These are phyloP conservation scores for Kwoniella sp. DNA, from an alignment of 768 basidiomycete genomes.

Conservation along the genomic window DNA sequence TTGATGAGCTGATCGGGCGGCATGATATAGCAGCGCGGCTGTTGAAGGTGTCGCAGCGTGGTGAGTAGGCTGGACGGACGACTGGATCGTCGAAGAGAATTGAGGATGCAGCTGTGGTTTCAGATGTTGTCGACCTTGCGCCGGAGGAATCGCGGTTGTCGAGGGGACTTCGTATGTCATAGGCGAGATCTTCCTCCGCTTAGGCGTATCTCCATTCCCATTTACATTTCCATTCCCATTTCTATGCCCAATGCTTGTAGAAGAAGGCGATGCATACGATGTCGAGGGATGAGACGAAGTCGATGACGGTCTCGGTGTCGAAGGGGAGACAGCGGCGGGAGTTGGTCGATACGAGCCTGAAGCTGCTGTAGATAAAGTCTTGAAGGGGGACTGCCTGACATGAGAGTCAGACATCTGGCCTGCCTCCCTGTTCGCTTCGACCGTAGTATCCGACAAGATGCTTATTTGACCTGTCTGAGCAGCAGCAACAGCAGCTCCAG, in stretches of 20 bases:
- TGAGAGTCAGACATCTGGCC: too few relatives aligned
- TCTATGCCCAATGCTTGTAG: too few relatives aligned
- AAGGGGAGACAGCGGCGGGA: not conserved
- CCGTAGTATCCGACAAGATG: too few relatives aligned
- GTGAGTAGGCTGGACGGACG: not conserved
- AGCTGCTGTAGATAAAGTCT: not conserved
- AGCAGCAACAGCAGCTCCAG: too few relatives aligned
- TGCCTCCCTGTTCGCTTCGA: too few relatives aligned
- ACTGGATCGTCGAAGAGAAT: not conserved
- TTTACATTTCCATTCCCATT: too few relatives aligned
- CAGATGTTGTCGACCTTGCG: not conserved
- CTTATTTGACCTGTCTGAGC: too few relatives aligned
- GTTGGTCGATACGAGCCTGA: not conserved
- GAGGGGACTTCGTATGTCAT: not conserved
- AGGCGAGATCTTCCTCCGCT: not conserved
- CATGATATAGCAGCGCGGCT: conserved; percentile 34
- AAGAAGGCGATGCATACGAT: too few relatives aligned
- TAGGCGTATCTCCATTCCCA: not conserved
- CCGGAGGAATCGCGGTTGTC: too few relatives aligned
- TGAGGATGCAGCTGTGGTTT: not conserved
- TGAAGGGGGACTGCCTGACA: not conserved
- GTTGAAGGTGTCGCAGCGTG: not conserved
- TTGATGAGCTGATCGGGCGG: conserved; percentile 36
- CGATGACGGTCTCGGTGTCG: not conserved
- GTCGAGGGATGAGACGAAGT: too few relatives aligned